These are phyloP conservation scores for Mycena galopus DNA, from an alignment of 768 basidiomycete species.

Conservation along the genomic window DNA sequence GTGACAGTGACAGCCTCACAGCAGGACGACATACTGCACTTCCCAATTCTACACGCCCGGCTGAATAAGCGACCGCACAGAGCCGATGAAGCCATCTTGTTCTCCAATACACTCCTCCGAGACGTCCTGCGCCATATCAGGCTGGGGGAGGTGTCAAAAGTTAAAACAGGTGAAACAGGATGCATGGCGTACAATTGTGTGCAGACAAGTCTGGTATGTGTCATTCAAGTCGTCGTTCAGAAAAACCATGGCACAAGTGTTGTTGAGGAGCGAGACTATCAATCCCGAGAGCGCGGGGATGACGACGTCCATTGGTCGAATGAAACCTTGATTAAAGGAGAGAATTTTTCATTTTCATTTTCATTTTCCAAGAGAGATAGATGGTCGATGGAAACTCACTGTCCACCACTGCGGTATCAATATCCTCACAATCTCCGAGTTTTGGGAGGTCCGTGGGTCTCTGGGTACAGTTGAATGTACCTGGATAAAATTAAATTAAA, in stretches of 20 bases:
- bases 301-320: conserved; percentile 4
- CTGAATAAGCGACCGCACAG: conserved; percentile 10
- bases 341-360: too few species aligned
- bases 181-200: background rate
- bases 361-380: too few species aligned
- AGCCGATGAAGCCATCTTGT: conserved; percentile 17
- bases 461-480: background rate
- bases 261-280: conserved; percentile 9
- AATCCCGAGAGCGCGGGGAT: conserved; percentile 10
- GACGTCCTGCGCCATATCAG: background rate
- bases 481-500: too few species aligned
- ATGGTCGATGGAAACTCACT: too few species aligned
- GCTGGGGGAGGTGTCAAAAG: too few species aligned
- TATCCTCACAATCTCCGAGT: background rate
- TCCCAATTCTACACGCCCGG: conserved; percentile 12
- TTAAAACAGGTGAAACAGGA: too few species aligned
- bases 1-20: too few species aligned
- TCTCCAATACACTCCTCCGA: conserved; percentile 5
- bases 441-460: background rate
- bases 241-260: conserved; percentile 25
- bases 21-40: too few species aligned
- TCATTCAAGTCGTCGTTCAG: conserved; percentile 13
- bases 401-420: background rate
- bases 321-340: background rate
- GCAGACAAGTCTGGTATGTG: background rate